These are phyloP conservation scores for Plasmodium vivax DNA, from an alignment of 169 alveolate species.

Conservation along the genomic window DNA sequence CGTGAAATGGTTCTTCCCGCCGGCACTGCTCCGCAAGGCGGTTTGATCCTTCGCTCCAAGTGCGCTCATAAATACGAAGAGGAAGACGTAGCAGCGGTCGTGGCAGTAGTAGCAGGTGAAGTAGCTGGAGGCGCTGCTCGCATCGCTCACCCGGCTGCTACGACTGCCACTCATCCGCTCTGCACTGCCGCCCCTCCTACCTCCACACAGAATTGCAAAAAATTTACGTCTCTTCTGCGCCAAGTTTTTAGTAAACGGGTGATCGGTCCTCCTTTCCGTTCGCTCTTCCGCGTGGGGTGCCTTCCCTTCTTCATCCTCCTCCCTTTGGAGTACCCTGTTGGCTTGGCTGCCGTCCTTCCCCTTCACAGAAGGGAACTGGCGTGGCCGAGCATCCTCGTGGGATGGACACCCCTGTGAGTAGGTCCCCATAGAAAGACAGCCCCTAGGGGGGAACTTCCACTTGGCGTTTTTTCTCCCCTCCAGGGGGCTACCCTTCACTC, in stretches of 20 bases:
- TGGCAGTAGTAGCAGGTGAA: too few relatives aligned
- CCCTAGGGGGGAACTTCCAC: not conserved
- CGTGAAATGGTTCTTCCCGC: too few relatives aligned
- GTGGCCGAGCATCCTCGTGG: too few relatives aligned
- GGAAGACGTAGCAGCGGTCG: too few relatives aligned
- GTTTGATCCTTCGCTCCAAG: too few relatives aligned
- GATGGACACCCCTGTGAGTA: not conserved
- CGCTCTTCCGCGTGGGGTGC: not conserved
- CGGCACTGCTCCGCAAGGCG: too few relatives aligned
- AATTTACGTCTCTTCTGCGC: not conserved
- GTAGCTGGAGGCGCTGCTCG: too few relatives aligned
- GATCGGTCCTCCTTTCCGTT: not conserved
- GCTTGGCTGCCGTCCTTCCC: too few relatives aligned
- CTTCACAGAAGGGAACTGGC: too few relatives aligned
- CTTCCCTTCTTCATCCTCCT: not conserved
- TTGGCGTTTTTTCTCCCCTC: not conserved
- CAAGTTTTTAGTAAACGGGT: not conserved
- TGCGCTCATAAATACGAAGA: too few relatives aligned
- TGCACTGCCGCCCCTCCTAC: not conserved
- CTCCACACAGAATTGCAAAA: not conserved
- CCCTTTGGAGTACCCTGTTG: not conserved
- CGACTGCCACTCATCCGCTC: too few relatives aligned
- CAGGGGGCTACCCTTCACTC: not conserved
- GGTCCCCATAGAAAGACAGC: not conserved
- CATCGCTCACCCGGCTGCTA: too few relatives aligned